Evolutionary conservation across 306 rosid species (phyloP).

Genomic region (Vigna hirtella): DNA sequence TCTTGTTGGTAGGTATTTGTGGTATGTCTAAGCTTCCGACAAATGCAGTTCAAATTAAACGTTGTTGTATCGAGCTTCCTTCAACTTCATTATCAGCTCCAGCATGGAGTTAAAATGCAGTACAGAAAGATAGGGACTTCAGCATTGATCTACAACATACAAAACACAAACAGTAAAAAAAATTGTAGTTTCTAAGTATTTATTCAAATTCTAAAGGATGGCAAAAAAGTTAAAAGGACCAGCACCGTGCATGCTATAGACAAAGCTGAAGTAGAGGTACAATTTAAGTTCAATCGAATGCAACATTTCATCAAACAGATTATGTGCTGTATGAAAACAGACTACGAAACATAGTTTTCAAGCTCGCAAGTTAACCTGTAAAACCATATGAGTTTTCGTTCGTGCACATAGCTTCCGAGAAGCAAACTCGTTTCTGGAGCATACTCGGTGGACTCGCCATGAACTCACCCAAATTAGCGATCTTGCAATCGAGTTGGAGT

Average conservation of each 20-base stretch:
- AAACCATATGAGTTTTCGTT: too few species aligned
- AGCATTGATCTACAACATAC: neutral
- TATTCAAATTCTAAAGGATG: neutral
- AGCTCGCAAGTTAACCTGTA: too few species aligned
- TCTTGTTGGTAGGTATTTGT: neutral
- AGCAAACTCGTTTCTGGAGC: too few species aligned
- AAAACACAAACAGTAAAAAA: neutral
- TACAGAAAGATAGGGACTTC: neutral
- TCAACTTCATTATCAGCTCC: neutral
- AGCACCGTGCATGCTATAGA: neutral
- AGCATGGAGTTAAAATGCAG: neutral
- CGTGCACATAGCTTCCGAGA: too few species aligned
- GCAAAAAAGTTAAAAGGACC: neutral
- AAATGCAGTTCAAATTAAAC: constrained; percentile 1
- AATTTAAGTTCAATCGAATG: neutral
- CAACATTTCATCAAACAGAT: constrained; percentile 1
- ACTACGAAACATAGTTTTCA: too few species aligned
- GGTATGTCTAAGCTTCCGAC: neutral
- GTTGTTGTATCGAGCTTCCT: neutral
- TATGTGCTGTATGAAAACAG: neutral
- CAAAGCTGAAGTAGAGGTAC: neutral
- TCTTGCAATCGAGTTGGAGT: too few species aligned
- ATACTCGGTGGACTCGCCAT: too few species aligned
- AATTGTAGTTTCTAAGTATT: neutral
- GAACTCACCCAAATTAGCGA: too few species aligned